These are phyloP conservation scores for Fusarium piperis DNA, from an alignment of 2,329 filamentous ascomycete genomes.

Conservation along the genomic window DNA sequence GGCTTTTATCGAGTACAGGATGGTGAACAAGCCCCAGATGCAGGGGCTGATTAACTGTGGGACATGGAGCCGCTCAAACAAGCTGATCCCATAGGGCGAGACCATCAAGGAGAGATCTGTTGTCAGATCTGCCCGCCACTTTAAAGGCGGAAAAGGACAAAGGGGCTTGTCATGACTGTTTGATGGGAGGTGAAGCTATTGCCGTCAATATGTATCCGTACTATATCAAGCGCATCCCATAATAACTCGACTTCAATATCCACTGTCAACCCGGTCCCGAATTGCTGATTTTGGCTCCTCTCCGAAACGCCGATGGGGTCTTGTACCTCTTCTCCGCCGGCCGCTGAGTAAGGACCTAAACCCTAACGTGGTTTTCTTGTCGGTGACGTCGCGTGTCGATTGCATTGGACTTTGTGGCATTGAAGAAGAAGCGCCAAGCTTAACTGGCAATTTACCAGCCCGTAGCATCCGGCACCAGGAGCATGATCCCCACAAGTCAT, in stretches of 20 bases:
- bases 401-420: constrained; percentile 11
- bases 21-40: constrained; percentile 24
- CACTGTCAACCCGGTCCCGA: background rate
- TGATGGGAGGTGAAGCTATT: background rate
- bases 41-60: constrained; percentile 44
- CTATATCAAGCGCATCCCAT: background rate
- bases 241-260: background rate
- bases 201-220: background rate
- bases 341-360: constrained; percentile 3
- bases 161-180: background rate
- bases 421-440: constrained; percentile 30
- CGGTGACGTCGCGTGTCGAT: constrained; percentile 16
- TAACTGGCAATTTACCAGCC: constrained; percentile 26
- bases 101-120: constrained; percentile 35
- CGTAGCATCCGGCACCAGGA: constrained; percentile 23
- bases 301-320: background rate
- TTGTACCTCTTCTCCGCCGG: background rate
- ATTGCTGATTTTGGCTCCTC: background rate
- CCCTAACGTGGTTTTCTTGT: background rate
- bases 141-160: background rate
- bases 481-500: constrained; percentile 22
- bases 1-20: background rate
- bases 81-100: constrained; percentile 24
- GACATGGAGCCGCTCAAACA: constrained; percentile 24
- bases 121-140: constrained; percentile 31